These are phyloP conservation scores for Ustilaginoidea virens DNA, from an alignment of 2,329 filamentous ascomycete genomes.

Conservation along the genomic window DNA sequence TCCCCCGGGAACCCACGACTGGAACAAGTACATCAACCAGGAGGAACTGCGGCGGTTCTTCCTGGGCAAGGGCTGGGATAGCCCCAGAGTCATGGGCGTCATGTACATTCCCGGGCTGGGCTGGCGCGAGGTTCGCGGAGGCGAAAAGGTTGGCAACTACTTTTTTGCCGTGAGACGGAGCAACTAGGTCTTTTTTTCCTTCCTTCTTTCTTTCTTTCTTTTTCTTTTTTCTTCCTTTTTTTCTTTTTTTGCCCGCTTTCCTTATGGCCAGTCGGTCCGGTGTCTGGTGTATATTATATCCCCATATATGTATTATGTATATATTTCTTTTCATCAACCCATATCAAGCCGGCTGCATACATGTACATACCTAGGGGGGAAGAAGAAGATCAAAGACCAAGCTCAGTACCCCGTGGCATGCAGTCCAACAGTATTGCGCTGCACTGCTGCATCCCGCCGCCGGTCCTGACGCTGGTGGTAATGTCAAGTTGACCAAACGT, in stretches of 20 bases:
- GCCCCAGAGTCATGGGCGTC: constrained; percentile 55
- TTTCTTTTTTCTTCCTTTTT: background rate
- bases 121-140: constrained; percentile 69
- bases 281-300: background rate
- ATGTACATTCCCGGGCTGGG: constrained; percentile 82
- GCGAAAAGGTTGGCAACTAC: constrained; percentile 86
- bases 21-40: constrained; percentile 89
- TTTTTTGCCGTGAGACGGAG: constrained; percentile 64
- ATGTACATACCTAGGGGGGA: no score
- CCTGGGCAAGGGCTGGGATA: constrained; percentile 40
- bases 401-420: no score
- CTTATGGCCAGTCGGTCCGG: background rate
- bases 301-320: background rate
- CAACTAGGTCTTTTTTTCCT: constrained; percentile 5
- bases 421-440: no score
- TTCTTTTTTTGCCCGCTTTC: background rate
- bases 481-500: no score
- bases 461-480: no score
- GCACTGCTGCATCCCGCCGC: no score
- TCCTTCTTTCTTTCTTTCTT: background rate
- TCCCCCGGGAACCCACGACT: constrained; percentile 86
- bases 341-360: no score
- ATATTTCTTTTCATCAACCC: no score
- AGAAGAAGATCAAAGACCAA: no score
- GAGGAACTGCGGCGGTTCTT: constrained; percentile 52